Base-by-base conservation (phyloP, 192 early-diverging fungal genomes). In the Cladochytrium replicatum region DNA sequence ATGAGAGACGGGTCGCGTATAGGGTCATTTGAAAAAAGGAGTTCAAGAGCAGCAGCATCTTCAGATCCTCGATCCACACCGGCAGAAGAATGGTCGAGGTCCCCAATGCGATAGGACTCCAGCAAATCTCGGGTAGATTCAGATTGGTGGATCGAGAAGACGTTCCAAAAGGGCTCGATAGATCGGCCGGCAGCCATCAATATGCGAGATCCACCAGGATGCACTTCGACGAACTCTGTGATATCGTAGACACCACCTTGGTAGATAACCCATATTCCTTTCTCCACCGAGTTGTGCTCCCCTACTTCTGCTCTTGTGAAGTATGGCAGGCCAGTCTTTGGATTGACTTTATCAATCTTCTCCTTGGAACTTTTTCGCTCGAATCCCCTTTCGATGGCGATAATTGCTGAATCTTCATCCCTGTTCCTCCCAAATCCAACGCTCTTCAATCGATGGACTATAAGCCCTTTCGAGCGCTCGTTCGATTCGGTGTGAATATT, bases 11-110 rank as follows among this genome's bases (percentile, higher is more conserved):
- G 71, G 34, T 75, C 54, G 22, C 85, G 74, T 44, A 69, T 64
- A 6, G 91, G 91, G 45, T 94, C 91, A 58, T 88, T 78, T 0
- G 54, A 56, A 54, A 75, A 75, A 32, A 75, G 44, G 2, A 32
- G 30, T 30, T 55, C 48, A 23, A 75, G 43, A 9, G 66, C 63
- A 6, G 32, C 30, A 42, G 17, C 23, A 6, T 56, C 46, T 21
- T 64, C 39, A 7, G 32, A 46, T 6, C 41, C 46, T 27, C 25
- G 19, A 25, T 13, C 8, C 13, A 44, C 6, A 23, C 32, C 38
- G 17, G 15, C 44, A 23, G 52, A 34, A 6, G 52, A 44, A 23
- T 54, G 43, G 17, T 54, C 15, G 26, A 68, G 43, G 40, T 63
- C 48, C 6, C 69, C 72, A 32, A 75, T 75, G 19, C 72, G 58